Evolutionary conservation across 495 filamentous ascomycete species (phyloP).

Genomic region (Neurospora pannonica): DNA sequence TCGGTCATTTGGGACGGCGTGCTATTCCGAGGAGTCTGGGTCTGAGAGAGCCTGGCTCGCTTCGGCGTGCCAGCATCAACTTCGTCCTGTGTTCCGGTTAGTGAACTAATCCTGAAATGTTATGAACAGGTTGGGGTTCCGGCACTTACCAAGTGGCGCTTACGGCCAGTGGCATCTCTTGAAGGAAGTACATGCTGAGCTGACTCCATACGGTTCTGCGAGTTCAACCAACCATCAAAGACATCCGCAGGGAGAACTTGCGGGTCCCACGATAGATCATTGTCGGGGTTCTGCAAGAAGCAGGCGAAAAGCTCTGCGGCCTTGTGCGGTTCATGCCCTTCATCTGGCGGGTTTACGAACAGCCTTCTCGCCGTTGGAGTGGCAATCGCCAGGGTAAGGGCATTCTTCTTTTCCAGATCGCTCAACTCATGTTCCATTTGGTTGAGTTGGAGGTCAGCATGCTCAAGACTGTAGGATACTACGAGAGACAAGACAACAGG

Average conservation of each 20-base stretch:
- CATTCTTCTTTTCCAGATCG: conserved; percentile 29
- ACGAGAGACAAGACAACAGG: conserved; percentile 27
- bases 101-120: conserved; percentile 3
- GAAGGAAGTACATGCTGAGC: not conserved
- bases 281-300: conserved; percentile 20
- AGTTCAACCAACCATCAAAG: conserved; percentile 24
- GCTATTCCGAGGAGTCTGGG: conserved; percentile 1
- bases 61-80: conserved; percentile 19
- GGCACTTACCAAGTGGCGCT: conserved; percentile 30
- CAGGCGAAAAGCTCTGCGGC: conserved; percentile 28
- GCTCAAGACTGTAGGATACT: conserved; percentile 34
- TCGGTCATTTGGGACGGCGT: conserved; percentile 15
- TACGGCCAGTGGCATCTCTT: conserved; percentile 17
- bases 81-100: conserved; percentile 14
- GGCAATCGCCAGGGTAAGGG: conserved; percentile 26
- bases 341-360: conserved; percentile 21
- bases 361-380: conserved; percentile 15
- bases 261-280: conserved; percentile 25
- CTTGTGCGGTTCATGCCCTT: conserved; percentile 19
- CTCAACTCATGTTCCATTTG: conserved; percentile 15
- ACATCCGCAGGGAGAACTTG: conserved; percentile 25
- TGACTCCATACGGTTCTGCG: conserved; percentile 5
- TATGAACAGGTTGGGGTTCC: not conserved
- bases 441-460: conserved; percentile 29
- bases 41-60: conserved; percentile 11